A percentile compares a stretch with the other conserved stretches of the same genome.
Conservation (phyloP, 306 rosid species). For the Lotus japonicus region DNA sequence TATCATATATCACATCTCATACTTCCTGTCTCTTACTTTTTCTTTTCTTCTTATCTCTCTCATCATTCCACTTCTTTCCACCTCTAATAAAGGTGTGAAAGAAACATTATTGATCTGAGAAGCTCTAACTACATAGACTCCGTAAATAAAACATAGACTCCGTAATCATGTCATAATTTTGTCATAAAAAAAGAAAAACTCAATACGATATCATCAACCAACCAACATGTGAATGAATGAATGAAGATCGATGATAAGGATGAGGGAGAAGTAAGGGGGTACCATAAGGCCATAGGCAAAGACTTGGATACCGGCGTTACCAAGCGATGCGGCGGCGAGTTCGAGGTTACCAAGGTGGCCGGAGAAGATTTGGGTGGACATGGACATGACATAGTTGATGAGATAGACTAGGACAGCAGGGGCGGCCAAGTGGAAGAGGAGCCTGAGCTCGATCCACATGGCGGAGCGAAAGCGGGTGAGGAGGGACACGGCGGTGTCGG, state of each 20-base stretch:
- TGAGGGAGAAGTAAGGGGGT: neutral
- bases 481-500: slow-evolving; percentile 22
- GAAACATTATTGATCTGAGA: no score
- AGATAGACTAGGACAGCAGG: slow-evolving; percentile 49
- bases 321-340: slow-evolving; percentile 69
- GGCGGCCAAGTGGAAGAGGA: slow-evolving; percentile 48
- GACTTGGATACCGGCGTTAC: slow-evolving; percentile 62
- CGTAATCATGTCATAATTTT: no score
- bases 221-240: no score
- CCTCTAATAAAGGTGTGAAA: no score
- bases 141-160: no score
- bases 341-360: slow-evolving; percentile 76
- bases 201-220: no score
- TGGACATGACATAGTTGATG: slow-evolving; percentile 58
- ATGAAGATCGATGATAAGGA: neutral
- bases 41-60: no score
- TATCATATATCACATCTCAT: no score
- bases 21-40: no score
- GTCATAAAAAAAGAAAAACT: no score
- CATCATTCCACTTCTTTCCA: no score
- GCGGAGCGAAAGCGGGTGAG: slow-evolving; percentile 38
- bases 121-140: no score
- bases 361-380: slow-evolving; percentile 62
- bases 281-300: slow-evolving; percentile 75
- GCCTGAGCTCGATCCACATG: slow-evolving; percentile 43